phyloP scores from a whole-genome alignment of 331 rosid species.

The Stylosanthes scabra region DNA sequence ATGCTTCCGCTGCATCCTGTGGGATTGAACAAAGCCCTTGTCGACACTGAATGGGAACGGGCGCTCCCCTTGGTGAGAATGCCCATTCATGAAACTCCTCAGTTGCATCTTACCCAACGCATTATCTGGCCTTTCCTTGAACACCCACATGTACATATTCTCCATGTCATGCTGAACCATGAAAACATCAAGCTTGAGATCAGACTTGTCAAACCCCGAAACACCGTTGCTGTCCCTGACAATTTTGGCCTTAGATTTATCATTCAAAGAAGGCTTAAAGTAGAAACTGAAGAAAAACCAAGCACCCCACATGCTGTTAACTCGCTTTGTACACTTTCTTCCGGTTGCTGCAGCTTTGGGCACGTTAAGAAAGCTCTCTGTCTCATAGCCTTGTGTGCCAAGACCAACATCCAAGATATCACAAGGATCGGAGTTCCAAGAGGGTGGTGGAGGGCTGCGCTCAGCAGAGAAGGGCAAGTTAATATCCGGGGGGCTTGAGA shows the following conservation, averaged over 20 bases:
- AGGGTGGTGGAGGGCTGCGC: conserved; percentile 86
- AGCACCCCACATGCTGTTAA: conserved; percentile 97
- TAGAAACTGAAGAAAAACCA: conserved; percentile 97
- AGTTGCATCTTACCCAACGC: conserved; percentile 99
- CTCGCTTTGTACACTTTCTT: conserved; percentile 81
- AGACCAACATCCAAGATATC: conserved; percentile 92
- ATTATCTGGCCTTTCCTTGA: conserved; percentile 96
- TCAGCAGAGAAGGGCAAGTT: conserved; percentile 89
- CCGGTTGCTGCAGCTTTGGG: conserved; percentile 77
- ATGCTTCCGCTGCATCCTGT: conserved; percentile 96
- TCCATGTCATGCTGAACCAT: conserved; percentile 99
- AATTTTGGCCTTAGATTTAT: conserved; percentile 83
- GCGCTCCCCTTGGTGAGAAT: conserved; percentile 98
- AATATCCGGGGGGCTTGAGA: conserved; percentile 82
- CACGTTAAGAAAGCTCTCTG: conserved; percentile 70
- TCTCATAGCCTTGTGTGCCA: conserved; percentile 81
- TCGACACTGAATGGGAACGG: conserved; percentile 91
- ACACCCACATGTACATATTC: conserved; percentile 99
- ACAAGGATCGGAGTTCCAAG: conserved; percentile 79
- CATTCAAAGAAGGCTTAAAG: conserved; percentile 81
- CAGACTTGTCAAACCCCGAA: conserved; percentile 82
- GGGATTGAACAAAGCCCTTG: conserved; percentile 92
- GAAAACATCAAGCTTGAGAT: conserved; percentile 91
- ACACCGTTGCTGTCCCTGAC: conserved; percentile 76
- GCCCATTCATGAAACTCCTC: conserved; percentile 98